Conservation (phyloP, 176 grass and related monocot species). For the Oryza officinalis region DNA sequence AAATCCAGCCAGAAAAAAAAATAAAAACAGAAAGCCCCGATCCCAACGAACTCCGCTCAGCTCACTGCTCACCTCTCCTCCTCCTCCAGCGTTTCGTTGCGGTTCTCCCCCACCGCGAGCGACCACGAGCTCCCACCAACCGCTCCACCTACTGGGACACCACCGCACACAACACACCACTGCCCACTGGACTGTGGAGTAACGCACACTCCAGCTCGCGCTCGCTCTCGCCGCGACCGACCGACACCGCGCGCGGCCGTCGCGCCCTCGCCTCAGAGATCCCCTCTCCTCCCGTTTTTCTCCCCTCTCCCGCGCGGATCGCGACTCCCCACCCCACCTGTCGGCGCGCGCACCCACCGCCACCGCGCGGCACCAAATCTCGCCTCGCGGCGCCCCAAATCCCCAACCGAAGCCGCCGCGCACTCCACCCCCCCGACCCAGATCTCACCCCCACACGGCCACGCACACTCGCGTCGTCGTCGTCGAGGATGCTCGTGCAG, state of each 20-base stretch:
- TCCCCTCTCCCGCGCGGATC: constrained; percentile 32
- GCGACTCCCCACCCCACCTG: constrained; percentile 51
- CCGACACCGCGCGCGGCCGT: constrained; percentile 42
- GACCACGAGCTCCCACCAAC: constrained; percentile 42
- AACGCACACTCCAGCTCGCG: constrained; percentile 38
- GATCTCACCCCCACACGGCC: constrained; percentile 15
- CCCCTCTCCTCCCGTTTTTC: too few species aligned
- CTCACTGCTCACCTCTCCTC: too few species aligned
- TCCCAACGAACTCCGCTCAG: background rate
- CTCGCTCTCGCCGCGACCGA: constrained; percentile 27
- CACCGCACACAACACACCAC: background rate
- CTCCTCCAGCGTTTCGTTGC: background rate
- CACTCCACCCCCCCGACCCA: constrained; percentile 6
- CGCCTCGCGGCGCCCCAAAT: constrained; percentile 43
- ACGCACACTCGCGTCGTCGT: background rate
- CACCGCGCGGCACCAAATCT: constrained; percentile 44
- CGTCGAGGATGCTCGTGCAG: constrained; percentile 72
- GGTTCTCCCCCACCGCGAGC: background rate
- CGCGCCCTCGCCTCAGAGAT: background rate
- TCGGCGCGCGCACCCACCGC: constrained; percentile 43
- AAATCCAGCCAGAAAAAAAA: background rate
- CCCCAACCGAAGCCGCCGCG: constrained; percentile 20
- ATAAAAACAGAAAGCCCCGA: background rate
- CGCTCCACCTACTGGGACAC: constrained; percentile 23
- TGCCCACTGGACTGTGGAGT: constrained; percentile 14